Evolutionary conservation across 1,284 basidiomycete species (phyloP).

Genomic region (Cutaneotrichosporon spelunceum): DNA sequence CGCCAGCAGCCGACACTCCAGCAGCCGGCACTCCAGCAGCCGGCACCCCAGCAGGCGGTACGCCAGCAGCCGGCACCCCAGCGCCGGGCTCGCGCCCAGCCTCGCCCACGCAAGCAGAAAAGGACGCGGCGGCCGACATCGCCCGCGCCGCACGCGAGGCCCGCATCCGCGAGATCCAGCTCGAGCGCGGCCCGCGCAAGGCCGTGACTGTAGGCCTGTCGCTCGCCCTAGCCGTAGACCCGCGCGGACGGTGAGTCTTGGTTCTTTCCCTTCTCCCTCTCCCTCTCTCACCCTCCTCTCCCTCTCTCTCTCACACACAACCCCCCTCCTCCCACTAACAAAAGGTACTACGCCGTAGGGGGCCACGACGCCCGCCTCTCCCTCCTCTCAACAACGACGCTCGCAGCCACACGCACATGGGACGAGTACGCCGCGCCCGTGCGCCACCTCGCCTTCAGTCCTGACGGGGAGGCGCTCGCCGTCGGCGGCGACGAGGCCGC

Average conservation of each 20-base stretch:
- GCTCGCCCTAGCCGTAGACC: slow-evolving; percentile 36
- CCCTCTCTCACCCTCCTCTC: too few species aligned
- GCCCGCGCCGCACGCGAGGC: slow-evolving; percentile 17
- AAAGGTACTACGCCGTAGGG: slow-evolving; percentile 38
- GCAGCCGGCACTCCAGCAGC: background rate
- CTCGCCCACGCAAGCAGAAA: background rate
- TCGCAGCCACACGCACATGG: slow-evolving; percentile 42
- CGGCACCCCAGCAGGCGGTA: background rate
- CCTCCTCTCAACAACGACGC: slow-evolving; percentile 33
- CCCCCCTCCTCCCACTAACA: background rate
- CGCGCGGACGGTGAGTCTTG: slow-evolving; percentile 27
- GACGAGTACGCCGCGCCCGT: slow-evolving; percentile 39
- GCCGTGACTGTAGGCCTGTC: slow-evolving; percentile 30
- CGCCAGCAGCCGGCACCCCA: background rate
- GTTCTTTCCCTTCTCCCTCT: background rate
- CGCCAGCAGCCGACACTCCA: background rate
- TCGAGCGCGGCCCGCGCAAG: slow-evolving; percentile 30
- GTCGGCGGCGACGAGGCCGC: slow-evolving; percentile 40
- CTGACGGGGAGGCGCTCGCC: slow-evolving; percentile 44
- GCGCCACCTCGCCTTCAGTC: slow-evolving; percentile 39
- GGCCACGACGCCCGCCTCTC: slow-evolving; percentile 44
- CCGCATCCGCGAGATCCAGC: slow-evolving; percentile 26
- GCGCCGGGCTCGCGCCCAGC: background rate
- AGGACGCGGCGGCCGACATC: slow-evolving; percentile 1
- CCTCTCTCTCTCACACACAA: too few species aligned